Percentiles rank a stretch among this genome's conserved stretches.
These are phyloP conservation scores for Fusarium sp. DNA, from an alignment of 2,329 filamentous ascomycete species.

Conservation along the genomic window DNA sequence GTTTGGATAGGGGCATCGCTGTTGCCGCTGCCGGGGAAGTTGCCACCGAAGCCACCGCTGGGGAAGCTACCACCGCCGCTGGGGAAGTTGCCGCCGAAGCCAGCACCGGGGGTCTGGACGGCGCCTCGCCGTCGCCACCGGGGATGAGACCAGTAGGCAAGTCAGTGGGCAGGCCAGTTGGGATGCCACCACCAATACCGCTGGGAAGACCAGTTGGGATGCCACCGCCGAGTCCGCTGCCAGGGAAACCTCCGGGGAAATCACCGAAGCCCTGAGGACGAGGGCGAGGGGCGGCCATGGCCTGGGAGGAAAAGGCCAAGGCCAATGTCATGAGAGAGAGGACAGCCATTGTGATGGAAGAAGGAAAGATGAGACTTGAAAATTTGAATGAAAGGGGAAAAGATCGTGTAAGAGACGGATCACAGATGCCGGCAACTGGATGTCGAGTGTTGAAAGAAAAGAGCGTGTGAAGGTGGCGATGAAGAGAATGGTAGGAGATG, in stretches of 20 bases:
- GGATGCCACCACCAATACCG: conserved; percentile 12
- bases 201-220: conserved; percentile 15
- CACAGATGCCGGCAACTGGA: conserved; percentile 47
- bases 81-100: conserved; percentile 8
- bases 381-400: conserved; percentile 16
- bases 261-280: conserved; percentile 6
- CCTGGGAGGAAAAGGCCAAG: conserved; percentile 42
- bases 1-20: background rate
- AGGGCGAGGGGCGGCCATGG: conserved; percentile 34
- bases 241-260: conserved; percentile 18
- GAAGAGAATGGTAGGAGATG: conserved; percentile 28
- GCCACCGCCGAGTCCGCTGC: conserved; percentile 23
- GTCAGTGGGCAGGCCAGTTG: conserved; percentile 4
- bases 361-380: conserved; percentile 18
- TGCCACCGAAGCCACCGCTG: background rate
- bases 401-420: conserved; percentile 37
- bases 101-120: conserved; percentile 6
- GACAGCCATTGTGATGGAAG: conserved; percentile 41
- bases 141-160: background rate
- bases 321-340: conserved; percentile 43
- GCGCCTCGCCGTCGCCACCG: background rate
- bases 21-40: conserved; percentile 1
- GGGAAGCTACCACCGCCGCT: background rate
- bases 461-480: conserved; percentile 39
- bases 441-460: conserved; percentile 40